Evolutionary conservation across 2,329 filamentous ascomycete genomes (phyloP).

Genomic region (Fusarium solani-melongenae): DNA sequence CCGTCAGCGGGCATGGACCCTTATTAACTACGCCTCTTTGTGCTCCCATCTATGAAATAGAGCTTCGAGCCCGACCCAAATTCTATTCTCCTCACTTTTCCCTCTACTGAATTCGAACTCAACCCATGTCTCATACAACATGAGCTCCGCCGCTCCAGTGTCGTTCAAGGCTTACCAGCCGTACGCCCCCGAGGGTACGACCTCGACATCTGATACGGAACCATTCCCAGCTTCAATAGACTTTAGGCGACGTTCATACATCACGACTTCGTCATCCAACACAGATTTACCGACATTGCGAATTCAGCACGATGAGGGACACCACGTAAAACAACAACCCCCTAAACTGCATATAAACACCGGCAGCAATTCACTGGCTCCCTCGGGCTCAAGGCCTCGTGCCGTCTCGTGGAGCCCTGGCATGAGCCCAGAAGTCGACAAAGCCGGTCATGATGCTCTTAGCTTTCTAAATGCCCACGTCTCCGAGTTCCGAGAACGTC

Average conservation of each 20-base stretch:
- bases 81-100: neutral
- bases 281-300: neutral
- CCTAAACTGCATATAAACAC: neutral
- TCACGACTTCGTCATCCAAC: neutral
- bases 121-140: neutral
- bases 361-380: neutral
- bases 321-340: neutral
- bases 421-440: neutral
- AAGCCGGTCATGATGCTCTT: neutral
- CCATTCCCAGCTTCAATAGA: constrained; percentile 2
- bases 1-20: neutral
- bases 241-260: constrained; percentile 5
- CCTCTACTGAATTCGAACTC: neutral
- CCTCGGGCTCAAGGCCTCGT: neutral
- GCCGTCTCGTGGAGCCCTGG: neutral
- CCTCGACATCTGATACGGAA: neutral
- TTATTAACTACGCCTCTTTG: neutral
- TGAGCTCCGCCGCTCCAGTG: constrained; percentile 3
- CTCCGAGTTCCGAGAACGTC: neutral
- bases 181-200: neutral
- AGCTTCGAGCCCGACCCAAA: neutral
- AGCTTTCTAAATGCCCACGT: neutral
- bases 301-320: neutral
- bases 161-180: constrained; percentile 5
- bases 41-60: neutral